Evolutionary conservation across 73 alveolate species (phyloP), one percentile per base, ranked within the genome.

Genomic region (Durusdinium trenchii): DNA sequence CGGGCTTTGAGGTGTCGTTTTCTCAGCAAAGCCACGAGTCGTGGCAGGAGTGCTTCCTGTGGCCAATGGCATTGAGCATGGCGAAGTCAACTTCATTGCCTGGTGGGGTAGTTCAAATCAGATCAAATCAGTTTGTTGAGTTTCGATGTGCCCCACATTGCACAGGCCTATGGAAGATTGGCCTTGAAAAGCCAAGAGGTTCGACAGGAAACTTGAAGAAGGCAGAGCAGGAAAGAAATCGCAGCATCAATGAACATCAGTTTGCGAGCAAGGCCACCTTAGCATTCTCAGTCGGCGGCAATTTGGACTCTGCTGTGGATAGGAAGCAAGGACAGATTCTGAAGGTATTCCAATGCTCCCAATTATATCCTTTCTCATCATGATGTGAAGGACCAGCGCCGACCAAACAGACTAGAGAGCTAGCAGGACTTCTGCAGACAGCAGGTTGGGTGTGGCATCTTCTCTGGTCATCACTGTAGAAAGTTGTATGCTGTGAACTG

Each of bases 11-110:
- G 52, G 0, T 32, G 6, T 71, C 28, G 84, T 10, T 71, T 32
- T n/a, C n/a, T n/a, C n/a, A n/a, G n/a, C n/a, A n/a, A n/a, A n/a
- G n/a, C n/a, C n/a, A n/a, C 51, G 84, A 18, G 51, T 14, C 45
- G 48, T 78, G 54, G 50, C 46, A 82, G 92, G 92, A 48, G 48
- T 46, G 64, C 60, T 12, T 9, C 40, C 12, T n/a, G n/a, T n/a
- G n/a, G n/a, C 50, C 85, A 76, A 91, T 91, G 98, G 87, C 98
- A 57, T 45, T 91, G 98, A 64, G 62, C 78, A 91, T 91, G 89
- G 84, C 89, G 60, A 91, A 91, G 89, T 91, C 98, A 38, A 91
- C 81, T 52, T 91, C 98, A 50, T 76, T 91, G 69, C 98, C 98
- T 61, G 98, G 98, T 76, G 78, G 62, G 82, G 3, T 5, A 3